Evolutionary conservation across 179 eudicot species (phyloP), one percentile per base, ranked within the genome.

Genomic region (Drosera spatulata): DNA sequence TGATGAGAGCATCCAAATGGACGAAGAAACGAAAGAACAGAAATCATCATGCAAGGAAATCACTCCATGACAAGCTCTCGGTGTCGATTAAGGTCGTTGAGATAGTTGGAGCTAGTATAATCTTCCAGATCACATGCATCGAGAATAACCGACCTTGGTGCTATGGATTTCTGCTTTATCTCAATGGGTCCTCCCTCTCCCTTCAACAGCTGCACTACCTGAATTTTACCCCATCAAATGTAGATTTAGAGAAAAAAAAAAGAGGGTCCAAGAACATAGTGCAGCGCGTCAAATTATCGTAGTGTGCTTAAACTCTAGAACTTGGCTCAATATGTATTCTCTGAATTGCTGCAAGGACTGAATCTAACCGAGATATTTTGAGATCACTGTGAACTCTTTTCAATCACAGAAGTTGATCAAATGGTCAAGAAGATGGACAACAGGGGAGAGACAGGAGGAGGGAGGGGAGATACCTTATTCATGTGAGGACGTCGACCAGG

Each of bases 91-190:
- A 91, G 90, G 68, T 88, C 96, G 42, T 79, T 78, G 52, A 83
- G 78, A 62, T 91, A 91, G 63, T 77, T 79, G 2, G 95, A 65
- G 61, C 70, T 49, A 56, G 85, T 80, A 58, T 91, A 91, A 38
- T 80, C 95, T 48, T 88, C 98, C 56, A 83, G 59, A 74, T 91
- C 94, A 69, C 87, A 90, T 10, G 82, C 82, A 22, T 91, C 96
- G 43, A 88, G 10, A 52, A 83, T 46, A 50, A 85, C 12, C 33
- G 95, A 66, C 60, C 81, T 73, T 49, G 83, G 78, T 58, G 79
- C 74, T 37, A 59, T 44, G 4, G 88, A 66, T 67, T 72, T 82
- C 47, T 80, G 84, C 71, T 74, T 83, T 70, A 72, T 15, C 42
- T 55, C 60, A 40, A 68, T 40, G 12, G 65, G 67, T 66, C 64